Conservation (phyloP, 1,284 basidiomycete genomes). For the Erythrobasidium hasegawianum region DNA sequence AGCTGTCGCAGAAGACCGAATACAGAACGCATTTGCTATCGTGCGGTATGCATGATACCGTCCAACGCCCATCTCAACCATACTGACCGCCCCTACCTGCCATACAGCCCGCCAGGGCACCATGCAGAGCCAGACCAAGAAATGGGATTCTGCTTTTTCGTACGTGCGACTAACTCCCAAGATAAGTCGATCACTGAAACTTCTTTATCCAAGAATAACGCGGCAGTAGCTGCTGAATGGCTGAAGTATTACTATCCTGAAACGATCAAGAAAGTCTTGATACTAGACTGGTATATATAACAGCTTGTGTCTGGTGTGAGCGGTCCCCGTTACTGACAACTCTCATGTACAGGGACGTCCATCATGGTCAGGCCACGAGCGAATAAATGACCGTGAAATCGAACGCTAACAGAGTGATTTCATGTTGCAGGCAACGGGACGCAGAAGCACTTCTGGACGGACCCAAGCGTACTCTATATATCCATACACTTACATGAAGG, state of each 20-base stretch:
- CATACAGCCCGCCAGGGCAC: slow-evolving; percentile 75
- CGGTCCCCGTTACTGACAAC: not conserved
- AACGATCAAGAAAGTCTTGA: slow-evolving; percentile 66
- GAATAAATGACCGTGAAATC: not conserved
- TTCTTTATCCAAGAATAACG: slow-evolving; percentile 64
- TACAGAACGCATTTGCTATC: slow-evolving; percentile 88
- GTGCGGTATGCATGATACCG: slow-evolving; percentile 59
- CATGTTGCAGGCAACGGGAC: slow-evolving; percentile 78
- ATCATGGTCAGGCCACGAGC: slow-evolving; percentile 72
- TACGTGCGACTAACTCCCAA: not conserved
- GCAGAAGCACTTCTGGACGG: slow-evolving; percentile 88
- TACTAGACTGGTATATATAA: slow-evolving; percentile 80
- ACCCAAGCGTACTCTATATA: slow-evolving; percentile 87
- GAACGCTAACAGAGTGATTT: slow-evolving; percentile 5
- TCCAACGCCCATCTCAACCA: no score
- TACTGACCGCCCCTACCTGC: not conserved
- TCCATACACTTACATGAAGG: slow-evolving; percentile 93
- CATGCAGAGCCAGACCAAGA: slow-evolving; percentile 96
- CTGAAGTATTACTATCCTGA: slow-evolving; percentile 60
- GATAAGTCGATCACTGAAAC: not conserved
- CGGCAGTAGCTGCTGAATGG: slow-evolving; percentile 72
- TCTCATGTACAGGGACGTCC: slow-evolving; percentile 72
- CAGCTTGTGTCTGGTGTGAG: not conserved
- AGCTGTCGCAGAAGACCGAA: slow-evolving; percentile 73
- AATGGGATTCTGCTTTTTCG: slow-evolving; percentile 98